phyloP scores from a whole-genome alignment of 768 basidiomycete genomes.

The Tylopilus vinaceipallidus region DNA sequence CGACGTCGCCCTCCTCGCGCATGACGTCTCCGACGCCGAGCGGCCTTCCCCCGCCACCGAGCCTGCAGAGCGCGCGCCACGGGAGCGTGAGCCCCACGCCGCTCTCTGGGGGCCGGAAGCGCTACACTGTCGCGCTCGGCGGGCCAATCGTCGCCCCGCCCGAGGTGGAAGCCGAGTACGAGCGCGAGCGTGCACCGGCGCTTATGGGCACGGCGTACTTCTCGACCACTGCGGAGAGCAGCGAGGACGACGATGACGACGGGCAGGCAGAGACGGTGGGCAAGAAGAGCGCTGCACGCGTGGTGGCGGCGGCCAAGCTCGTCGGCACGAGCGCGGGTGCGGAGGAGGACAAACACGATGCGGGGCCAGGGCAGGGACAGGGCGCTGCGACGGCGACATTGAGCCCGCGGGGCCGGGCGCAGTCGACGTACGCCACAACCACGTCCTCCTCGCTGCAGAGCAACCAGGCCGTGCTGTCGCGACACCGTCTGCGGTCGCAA shows the following conservation, averaged over 20 bases:
- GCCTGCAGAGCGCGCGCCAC: slow-evolving; percentile 38
- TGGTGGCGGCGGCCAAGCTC: slow-evolving; percentile 35
- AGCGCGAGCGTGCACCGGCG: slow-evolving; percentile 25
- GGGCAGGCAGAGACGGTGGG: slow-evolving; percentile 51
- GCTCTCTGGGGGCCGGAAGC: slow-evolving; percentile 51
- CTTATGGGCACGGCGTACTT: slow-evolving; percentile 43
- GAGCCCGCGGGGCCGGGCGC: slow-evolving; percentile 46
- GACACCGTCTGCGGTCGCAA: slow-evolving; percentile 37
- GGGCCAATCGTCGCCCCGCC: slow-evolving; percentile 55
- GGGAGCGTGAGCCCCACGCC: slow-evolving; percentile 70
- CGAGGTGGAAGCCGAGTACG: slow-evolving; percentile 28
- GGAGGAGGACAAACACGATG: no score
- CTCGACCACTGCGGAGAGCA: slow-evolving; percentile 37
- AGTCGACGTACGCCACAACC: slow-evolving; percentile 52
- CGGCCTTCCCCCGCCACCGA: slow-evolving; percentile 46
- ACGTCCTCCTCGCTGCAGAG: slow-evolving; percentile 29
- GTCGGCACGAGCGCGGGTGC: slow-evolving; percentile 23
- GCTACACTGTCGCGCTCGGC: slow-evolving; percentile 84
- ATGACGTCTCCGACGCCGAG: slow-evolving; percentile 23
- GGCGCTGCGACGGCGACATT: slow-evolving; percentile 3
- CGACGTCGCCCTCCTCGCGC: slow-evolving; percentile 25
- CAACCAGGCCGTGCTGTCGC: slow-evolving; percentile 25
- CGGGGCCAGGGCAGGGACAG: slow-evolving; percentile 11
- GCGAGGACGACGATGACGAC: slow-evolving; percentile 36
- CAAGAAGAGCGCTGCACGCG: slow-evolving; percentile 38